Evolutionary conservation across 2,329 filamentous ascomycete genomes (phyloP), one percentile per base, ranked within the genome.

Genomic region (Zymoseptoria ardabiliae): DNA sequence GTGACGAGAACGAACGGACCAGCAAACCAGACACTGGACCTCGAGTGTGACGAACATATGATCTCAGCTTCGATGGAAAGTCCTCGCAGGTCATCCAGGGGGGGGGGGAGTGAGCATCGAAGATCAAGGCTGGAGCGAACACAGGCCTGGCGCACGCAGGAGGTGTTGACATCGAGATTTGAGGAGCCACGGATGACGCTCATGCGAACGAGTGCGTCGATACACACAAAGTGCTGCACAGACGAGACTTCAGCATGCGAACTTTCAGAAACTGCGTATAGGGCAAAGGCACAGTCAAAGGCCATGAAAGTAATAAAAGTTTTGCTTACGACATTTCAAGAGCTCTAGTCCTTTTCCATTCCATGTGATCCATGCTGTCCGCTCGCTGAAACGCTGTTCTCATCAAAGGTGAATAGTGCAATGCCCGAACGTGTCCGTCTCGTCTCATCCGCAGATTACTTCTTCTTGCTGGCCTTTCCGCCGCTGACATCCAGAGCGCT

Each of bases 401-500:
- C 35, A 17, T 45, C 4, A 13, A 13, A 45, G 2, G 17, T 17
- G 35, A 17, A 45, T 45, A 13, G 35, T 45, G 25, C 8, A 28
- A 9, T 28, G 25, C 25, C 25, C 8, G 25, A 28, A 9, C 8
- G 8, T 28, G 8, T 28, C 25, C 25, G 17, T 45, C 17, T 45
- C 17, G 17, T n/a, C 35, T 54, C 50, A 13, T 54, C 50, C 48
- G 22, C 49, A 23, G 6, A 17, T 45, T 45, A 45, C 48, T 53
- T 53, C 45, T 57, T 60, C 20, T 53, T 57, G 13, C 35, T 49
- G 20, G 51, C 61, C 51, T 60, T 58, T 13, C 56, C 61, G 7
- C 63, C 59, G 22, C 61, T 59, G 25, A 70, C 52, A 45, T 73
- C 69, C 67, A 82, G 76, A 22, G 81, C 77, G 64, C 77, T 88